Evolutionary conservation across 1,284 basidiomycete genomes (phyloP), one percentile per base, ranked within the genome.

Genomic region (Cutaneotrichosporon sp.): DNA sequence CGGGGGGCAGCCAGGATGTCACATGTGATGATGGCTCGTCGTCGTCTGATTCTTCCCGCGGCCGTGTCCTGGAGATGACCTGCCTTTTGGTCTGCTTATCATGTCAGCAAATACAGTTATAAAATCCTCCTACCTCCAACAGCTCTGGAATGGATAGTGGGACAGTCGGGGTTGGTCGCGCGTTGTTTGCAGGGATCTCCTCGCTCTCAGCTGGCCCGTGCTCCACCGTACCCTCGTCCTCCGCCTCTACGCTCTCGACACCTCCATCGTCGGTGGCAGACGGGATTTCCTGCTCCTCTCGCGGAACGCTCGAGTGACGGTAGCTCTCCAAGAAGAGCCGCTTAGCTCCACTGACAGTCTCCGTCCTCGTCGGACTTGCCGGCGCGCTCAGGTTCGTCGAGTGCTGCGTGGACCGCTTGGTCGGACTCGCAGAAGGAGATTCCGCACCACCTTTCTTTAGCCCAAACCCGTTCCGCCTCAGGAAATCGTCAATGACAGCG

Each of bases 391-490:
- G 35, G 35, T 22, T 22, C 4, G 35, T 20, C 19, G 20, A 22
- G 24, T 22, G 35, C 35, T 20, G 35, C 19, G 19, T 11, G 47
- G 22, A 12, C 12, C 25, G 26, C 12, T 42, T 34, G 33, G n/a
- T 35, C 10, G 16, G 33, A 10, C 42, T 43, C 4, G 42, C 12
- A n/a, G 8, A 7, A 24, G 38, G 38, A 12, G 38, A 41, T 16
- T 26, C 24, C 2, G 24, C n/a, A 0, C 38, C 29, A 6, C 10
- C 3, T 32, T 20, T 44, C 2, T 5, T 33, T 16, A 26, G 9
- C 17, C 42, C 42, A 71, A 88, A 89, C 1, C 82, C 81, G 66
- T 91, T 80, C 53, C 79, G 78, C 39, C 75, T 63, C 27, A 94
- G 78, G 67, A 90, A 90, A 5, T 78, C 75, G 53, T 84, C 79